Evolutionary conservation across 805 yeast species (phyloP), one percentile per base, ranked within the genome.

Genomic region (Suhomyces sp.): DNA sequence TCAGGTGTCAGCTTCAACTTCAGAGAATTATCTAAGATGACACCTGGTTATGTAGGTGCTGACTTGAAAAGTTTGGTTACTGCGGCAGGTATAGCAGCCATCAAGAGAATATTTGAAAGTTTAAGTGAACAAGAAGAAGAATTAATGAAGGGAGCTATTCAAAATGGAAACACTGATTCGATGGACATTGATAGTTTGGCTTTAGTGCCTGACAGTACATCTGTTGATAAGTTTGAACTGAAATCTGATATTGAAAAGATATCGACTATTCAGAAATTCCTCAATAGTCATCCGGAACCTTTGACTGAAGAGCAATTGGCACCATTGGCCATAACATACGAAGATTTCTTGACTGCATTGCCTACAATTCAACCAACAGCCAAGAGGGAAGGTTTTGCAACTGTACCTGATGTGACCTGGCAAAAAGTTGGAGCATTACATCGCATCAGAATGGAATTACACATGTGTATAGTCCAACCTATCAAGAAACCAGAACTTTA

Each of bases 31-130:
- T 97, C 98, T 1, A 92, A 92, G 64, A 74, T 89, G 74, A 94
- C 99, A 0, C 97, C 99, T 0, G 99, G 99, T 13, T 94, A 85
- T 69, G 99, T 94, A 6, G 99, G 98, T 49, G 99, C 99, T 1
- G 99, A 94, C 75, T 78, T 94, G 59, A 90, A 91, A 63, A 96
- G 98, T 12, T 78, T 94, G 53, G 96, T 90, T 1, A 85, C 97
- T 0, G 97, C 97, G 2, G 97, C 99, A 0, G 98, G 98, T 53
- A 88, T 91, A 17, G 82, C 89, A 57, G 97, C 98, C 1, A 92
- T 94, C 56, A 92, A 93, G 65, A 80, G 99, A 59, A 92, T 94
- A 5, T 93, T 93, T 66, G 82, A 84, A 52, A 76, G 83, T 36
- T 70, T 83, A 58, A 73, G 78, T 57, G 76, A 74, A 52, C 67